Base-by-base conservation (phyloP, 805 yeast genomes). In the Komagataella mondaviorum region DNA sequence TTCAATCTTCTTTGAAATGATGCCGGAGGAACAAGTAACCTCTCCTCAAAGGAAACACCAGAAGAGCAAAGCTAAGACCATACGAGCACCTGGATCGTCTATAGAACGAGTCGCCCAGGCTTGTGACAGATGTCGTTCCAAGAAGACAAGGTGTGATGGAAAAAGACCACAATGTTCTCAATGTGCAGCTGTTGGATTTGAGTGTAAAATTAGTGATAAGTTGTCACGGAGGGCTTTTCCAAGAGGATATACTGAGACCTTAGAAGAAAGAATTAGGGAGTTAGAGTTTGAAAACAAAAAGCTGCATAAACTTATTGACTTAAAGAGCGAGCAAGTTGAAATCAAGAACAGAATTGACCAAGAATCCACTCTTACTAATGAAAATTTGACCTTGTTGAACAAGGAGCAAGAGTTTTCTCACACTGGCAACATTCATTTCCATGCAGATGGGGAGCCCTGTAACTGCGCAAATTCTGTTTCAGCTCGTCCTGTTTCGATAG, bases 211-310 rank as follows among this genome's bases (percentile, higher is more conserved):
- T n/a, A 81, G 90, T 16, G 96, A 89, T 62, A 83, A 84, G 57
- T 71, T 89, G n/a, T 78, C 90, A 0, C 74, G 96, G 53, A 72
- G 90, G 55, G 91, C 96, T 0, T 89, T 83, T 60, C 96, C 96
- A 0, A 75, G 95, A 62, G 96, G 96, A 0, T 89, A 89, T 60
- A 89, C 96, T 0, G 96, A 89, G 66, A 82, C 89, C 2, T 65
- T 89, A 51, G 97, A 89, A 62, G 95, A 88, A 60, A 71, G 96
- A 49, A 82, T 89, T n/a, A 71, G 96, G 49, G 93, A 85, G 60
- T 71, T 90, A 20, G 96, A 88, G 63, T 77, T 83, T 3, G 95
- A 88, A 59, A 88, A 87, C 63, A 78, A 80, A 55, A 76, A 85
- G 59, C 65, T 89, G 23, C 71, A 76, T 39, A 85, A 86, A 7